Conservation (phyloP, 2,329 filamentous ascomycete genomes). For the Dactylellina cionopaga region DNA sequence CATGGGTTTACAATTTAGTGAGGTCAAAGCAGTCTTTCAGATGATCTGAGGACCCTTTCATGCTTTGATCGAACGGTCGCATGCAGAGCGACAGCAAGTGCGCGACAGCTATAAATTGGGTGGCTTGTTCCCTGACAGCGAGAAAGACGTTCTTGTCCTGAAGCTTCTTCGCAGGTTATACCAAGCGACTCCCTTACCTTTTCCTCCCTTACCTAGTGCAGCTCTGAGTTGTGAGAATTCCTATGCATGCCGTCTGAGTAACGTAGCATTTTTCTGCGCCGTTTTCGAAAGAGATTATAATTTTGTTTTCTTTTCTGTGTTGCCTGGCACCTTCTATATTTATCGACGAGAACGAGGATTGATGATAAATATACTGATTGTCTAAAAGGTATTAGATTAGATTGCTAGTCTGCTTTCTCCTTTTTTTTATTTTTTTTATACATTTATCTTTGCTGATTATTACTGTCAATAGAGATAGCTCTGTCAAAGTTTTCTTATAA, state of each 20-base stretch:
- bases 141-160: not conserved
- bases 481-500: not conserved
- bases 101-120: slow-evolving; percentile 10
- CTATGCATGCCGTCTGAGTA: not conserved
- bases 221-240: not conserved
- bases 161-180: not conserved
- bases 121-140: slow-evolving; percentile 2
- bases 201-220: slow-evolving; percentile 6
- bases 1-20: not conserved
- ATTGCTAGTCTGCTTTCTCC: not conserved
- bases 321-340: slow-evolving; percentile 5
- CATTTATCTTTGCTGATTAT: no score
- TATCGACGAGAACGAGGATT: slow-evolving; percentile 7
- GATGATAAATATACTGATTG: not conserved
- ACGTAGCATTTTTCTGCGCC: slow-evolving; percentile 12
- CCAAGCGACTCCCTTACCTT: no score
- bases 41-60: slow-evolving; percentile 4
- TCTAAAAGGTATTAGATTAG: not conserved
- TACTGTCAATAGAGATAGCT: no score
- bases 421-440: no score
- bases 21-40: not conserved
- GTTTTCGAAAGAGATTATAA: not conserved
- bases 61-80: no score
- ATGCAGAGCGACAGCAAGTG: not conserved
- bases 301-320: not conserved